Base-by-base conservation (phyloP, 2,329 filamentous ascomycete species). In the Ascochyta clinopodiicola region DNA sequence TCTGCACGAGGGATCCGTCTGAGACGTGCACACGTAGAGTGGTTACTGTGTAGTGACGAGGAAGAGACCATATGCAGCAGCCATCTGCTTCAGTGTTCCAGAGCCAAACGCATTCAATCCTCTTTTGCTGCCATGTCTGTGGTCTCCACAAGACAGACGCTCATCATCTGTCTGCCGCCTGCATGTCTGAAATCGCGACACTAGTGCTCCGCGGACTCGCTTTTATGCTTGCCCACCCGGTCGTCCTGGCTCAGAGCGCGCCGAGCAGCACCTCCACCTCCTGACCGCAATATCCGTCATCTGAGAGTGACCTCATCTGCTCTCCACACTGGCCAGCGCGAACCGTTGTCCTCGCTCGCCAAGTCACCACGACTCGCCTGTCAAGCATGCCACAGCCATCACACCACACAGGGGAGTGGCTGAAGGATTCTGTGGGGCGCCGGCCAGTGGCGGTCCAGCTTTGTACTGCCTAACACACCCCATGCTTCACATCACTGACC, bases 381-480 rank as follows among this genome's bases (percentile, higher is more conserved):
- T 42, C 45, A 46, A 27, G 8, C 10, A 29, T 37, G 40, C 42
- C 29, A 31, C 40, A 42, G 17, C 49, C 39, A 34, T 44, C 42
- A 40, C 31, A 38, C 44, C 24, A 44, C 19, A 44, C 37, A 27
- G 32, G 22, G 17, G 15, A 51, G 47, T 40, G 43, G 31, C 44
- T 47, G 43, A 51, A 45, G 52, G 32, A 46, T 40, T 50, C 25
- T 43, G 51, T 54, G 54, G 44, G 51, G 52, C 56, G 22, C 40
- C 65, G 66, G 61, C 66, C 66, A 66, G 66, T 62, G 52, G 54
- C 60, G 58, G 62, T 57, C 47, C 59, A 66, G 42, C 34, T n/a
- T 35, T 15, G 44, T 44, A 45, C 34, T n/a, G 31, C 7, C 39
- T 44, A 36, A 60, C 61, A 61, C 53, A 52, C 29, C 37, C 36